Evolutionary conservation across 768 basidiomycete genomes (phyloP), one percentile per base, ranked within the genome.

Genomic region (Podaxis carcinomalis): DNA sequence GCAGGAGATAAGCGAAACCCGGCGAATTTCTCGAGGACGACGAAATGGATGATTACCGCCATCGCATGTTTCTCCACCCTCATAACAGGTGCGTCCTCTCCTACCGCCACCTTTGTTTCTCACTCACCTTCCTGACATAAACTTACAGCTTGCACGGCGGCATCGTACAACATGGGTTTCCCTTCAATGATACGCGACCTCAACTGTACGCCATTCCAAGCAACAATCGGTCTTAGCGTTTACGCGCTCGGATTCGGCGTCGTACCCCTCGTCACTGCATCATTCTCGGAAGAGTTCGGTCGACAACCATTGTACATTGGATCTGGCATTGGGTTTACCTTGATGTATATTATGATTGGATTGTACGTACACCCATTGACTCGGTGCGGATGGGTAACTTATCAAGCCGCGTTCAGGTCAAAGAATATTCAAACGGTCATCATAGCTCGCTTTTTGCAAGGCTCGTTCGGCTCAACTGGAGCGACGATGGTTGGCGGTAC

Each of bases 401-500:
- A 53, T 16, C 68, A 64, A 5, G 49, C 21, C 42, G 28, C 36
- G 11, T 27, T 36, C 19, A 81, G 80, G 59, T 72, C 73, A 52
- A 78, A 72, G 56, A 80, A 84, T 73, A 72, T 90, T 25, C 79
- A 84, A 58, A 86, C 84, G 0, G 86, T 90, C 13, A 79, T 88
- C 39, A 57, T 88, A 54, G 84, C 80, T 0, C 80, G 89, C n/a
- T 82, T 89, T 63, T 66, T 91, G 0, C 79, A 83, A 59, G 89
- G 89, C 9, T 80, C 81, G 0, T 86, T 85, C 67, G 87, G 84
- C 4, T 89, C 88, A 9, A 89, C 88, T 0, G 86, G 84, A 27
- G 80, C 87, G 0, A 87, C 87, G 0, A 86, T 90, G 79, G 89
- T 90, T 19, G 88, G 87, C 23, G 89, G 89, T 16, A 88, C 85